Conservation (phyloP, 768 basidiomycete species). For the Pleurotus ostreatus region DNA sequence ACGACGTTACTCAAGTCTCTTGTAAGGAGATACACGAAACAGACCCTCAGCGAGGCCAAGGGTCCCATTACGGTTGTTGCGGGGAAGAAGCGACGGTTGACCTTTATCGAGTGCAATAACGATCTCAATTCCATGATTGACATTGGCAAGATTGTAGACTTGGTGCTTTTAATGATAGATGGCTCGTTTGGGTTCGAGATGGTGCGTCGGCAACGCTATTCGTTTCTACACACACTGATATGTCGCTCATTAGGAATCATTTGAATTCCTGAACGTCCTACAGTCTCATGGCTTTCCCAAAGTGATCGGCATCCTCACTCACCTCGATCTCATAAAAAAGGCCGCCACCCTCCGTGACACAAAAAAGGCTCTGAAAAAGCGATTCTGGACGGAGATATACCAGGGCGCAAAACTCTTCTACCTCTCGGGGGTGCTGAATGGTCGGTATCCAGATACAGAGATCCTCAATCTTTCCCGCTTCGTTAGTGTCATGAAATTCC, state of each 20-base stretch:
- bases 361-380: slow-evolving; percentile 93
- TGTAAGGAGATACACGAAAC: slow-evolving; percentile 89
- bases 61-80: slow-evolving; percentile 94
- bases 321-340: slow-evolving; percentile 96
- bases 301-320: slow-evolving; percentile 93
- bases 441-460: slow-evolving; percentile 95
- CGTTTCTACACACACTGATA: neutral
- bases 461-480: slow-evolving; percentile 95
- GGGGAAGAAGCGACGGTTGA: slow-evolving; percentile 90
- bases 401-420: slow-evolving; percentile 98
- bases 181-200: slow-evolving; percentile 98
- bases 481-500: slow-evolving; percentile 98
- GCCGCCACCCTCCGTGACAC: slow-evolving; percentile 78
- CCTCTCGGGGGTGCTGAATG: slow-evolving; percentile 93
- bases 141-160: slow-evolving; percentile 93
- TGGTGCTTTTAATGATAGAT: slow-evolving; percentile 96
- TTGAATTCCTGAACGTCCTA: slow-evolving; percentile 96
- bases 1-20: slow-evolving; percentile 90
- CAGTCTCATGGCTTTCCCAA: slow-evolving; percentile 98
- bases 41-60: slow-evolving; percentile 82
- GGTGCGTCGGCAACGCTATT: slow-evolving; percentile 43
- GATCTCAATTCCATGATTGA: slow-evolving; percentile 99
- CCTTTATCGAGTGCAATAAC: slow-evolving; percentile 96
- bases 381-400: slow-evolving; percentile 99
- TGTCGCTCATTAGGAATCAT: slow-evolving; percentile 71